Evolutionary conservation across 441 rosid genomes (phyloP), one percentile per base, ranked within the genome.

Genomic region (Rhodomyrtus psidioides): DNA sequence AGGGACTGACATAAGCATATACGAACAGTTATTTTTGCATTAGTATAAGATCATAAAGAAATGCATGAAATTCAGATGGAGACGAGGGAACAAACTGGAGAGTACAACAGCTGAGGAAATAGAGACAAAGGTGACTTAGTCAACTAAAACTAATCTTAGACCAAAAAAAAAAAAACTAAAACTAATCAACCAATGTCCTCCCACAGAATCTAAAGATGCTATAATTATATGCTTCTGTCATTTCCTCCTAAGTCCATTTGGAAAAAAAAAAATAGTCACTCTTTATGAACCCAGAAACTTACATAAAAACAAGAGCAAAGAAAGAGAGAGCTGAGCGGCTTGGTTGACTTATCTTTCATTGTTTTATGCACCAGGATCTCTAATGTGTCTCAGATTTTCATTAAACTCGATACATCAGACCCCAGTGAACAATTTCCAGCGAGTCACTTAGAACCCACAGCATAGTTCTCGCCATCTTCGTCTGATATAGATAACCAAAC

Each of bases 91-190:
- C 89, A 91, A 86, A 46, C 59, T 85, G 46, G 59, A 55, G 74
- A 82, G 86, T 85, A 55, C 58, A 89, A 54, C 70, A 84, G 90
- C 86, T 57, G 83, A 88, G 83, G 87, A 89, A 83, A 88, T 89
- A 84, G 85, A 81, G 92, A 91, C 93, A 90, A 88, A 84, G 46
- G 79, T 34, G 92, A 85, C 90, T 85, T n/a, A 85, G 91, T 94
- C 93, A 92, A 89, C 92, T 28, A 65, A 82, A 65, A 30, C 46
- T 65, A 65, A 65, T 39, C 76, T n/a, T n/a, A n/a, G n/a, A n/a
- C n/a, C n/a, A n/a, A n/a, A n/a, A n/a, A n/a, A n/a, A n/a, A n/a
- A n/a, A n/a, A n/a, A 92, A 89, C 92, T 28, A 65, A 82, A 65
- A 30, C 46, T 65, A 65, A 65, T 39, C 76, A 34, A 65, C 7